Conservation (phyloP, 768 basidiomycete genomes). For the Exidia glandulosa region DNA sequence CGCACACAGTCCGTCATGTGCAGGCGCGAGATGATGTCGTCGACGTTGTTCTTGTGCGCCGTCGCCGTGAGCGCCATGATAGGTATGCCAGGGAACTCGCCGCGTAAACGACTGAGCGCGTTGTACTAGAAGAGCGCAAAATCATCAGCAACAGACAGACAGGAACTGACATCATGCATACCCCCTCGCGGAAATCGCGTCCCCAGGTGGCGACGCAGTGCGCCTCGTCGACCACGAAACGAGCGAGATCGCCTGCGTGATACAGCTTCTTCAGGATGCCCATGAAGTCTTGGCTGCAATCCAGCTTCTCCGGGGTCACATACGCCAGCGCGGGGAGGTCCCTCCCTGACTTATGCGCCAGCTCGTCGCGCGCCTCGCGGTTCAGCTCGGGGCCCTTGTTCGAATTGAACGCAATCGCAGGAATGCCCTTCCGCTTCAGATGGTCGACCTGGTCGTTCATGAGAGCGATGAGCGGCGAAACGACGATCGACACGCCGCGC, state of each 20-base stretch:
- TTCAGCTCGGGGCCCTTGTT: slow-evolving; percentile 28
- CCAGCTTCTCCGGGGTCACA: slow-evolving; percentile 84
- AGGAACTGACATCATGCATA: slow-evolving; percentile 26
- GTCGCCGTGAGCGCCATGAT: slow-evolving; percentile 97
- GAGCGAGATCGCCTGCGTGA: slow-evolving; percentile 45
- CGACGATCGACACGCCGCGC: slow-evolving; percentile 75
- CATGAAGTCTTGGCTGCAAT: slow-evolving; percentile 45
- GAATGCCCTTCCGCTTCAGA: slow-evolving; percentile 50
- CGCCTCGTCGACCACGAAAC: slow-evolving; percentile 94
- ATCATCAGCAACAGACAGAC: not conserved
- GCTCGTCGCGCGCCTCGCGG: slow-evolving; percentile 29
- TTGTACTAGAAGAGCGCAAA: slow-evolving; percentile 41
- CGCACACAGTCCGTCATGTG: slow-evolving; percentile 45
- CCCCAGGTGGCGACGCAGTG: slow-evolving; percentile 96
- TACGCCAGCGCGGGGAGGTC: slow-evolving; percentile 64
- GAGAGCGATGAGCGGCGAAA: slow-evolving; percentile 79
- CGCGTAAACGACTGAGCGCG: slow-evolving; percentile 53
- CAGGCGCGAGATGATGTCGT: slow-evolving; percentile 69
- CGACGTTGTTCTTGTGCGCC: slow-evolving; percentile 64
- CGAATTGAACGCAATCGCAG: slow-evolving; percentile 60
- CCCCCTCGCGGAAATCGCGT: slow-evolving; percentile 79
- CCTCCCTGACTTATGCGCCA: slow-evolving; percentile 29
- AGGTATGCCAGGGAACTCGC: slow-evolving; percentile 66
- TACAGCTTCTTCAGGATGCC: slow-evolving; percentile 50
- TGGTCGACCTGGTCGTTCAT: slow-evolving; percentile 82